phyloP scores from a whole-genome alignment of 2,329 filamentous ascomycete genomes.

The Geoglossum cookeanum region DNA sequence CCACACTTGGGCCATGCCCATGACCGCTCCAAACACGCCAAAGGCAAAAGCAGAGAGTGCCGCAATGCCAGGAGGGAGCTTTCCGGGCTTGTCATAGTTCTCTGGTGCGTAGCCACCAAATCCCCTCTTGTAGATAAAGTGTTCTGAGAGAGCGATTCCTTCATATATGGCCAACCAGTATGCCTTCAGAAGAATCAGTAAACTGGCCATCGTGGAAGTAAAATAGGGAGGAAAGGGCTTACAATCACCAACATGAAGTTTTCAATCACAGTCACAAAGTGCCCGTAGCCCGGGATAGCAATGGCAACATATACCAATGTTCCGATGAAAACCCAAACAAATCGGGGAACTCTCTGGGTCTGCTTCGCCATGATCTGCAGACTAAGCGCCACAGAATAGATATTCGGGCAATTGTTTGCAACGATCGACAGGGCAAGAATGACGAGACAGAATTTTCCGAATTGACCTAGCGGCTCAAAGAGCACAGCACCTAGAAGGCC shows the following conservation, averaged over 20 bases:
- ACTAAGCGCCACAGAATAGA: conserved; percentile 50
- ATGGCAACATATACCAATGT: conserved; percentile 48
- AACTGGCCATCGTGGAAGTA: background rate
- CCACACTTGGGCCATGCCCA: conserved; percentile 54
- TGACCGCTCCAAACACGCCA: conserved; percentile 44
- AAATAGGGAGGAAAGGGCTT: background rate
- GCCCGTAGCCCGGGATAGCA: conserved; percentile 46
- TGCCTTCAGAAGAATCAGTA: conserved; percentile 21
- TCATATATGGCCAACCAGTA: conserved; percentile 64
- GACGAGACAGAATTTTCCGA: conserved; percentile 54
- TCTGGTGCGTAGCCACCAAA: conserved; percentile 39
- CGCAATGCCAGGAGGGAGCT: conserved; percentile 44
- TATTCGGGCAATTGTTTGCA: conserved; percentile 52
- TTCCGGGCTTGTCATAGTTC: conserved; percentile 35
- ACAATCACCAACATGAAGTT: conserved; percentile 50
- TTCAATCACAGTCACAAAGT: conserved; percentile 45
- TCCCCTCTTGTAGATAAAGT: conserved; percentile 47
- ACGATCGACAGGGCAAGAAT: conserved; percentile 47
- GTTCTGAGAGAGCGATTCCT: conserved; percentile 44
- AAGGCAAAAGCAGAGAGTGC: conserved; percentile 42
- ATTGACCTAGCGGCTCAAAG: conserved; percentile 40
- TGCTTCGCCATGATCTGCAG: conserved; percentile 43
- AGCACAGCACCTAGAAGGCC: conserved; percentile 48
- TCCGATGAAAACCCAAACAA: conserved; percentile 44
- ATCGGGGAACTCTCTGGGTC: conserved; percentile 44